phyloP scores from a whole-genome alignment of 2,329 filamentous ascomycete genomes.

The Fusarium incarnatum region DNA sequence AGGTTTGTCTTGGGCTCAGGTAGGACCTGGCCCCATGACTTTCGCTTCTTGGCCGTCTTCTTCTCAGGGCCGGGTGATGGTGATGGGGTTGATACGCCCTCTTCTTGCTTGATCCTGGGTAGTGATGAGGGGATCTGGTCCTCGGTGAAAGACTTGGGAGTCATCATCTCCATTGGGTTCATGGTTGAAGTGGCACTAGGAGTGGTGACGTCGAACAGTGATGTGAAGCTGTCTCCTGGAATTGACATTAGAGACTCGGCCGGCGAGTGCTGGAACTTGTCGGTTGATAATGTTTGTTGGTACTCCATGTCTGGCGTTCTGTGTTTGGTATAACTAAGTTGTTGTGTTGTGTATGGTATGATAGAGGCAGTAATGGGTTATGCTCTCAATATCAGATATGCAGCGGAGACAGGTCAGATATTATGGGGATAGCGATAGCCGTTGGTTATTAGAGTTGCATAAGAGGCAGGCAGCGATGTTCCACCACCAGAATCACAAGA shows the following conservation, averaged over 20 bases:
- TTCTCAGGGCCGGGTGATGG: conserved; percentile 60
- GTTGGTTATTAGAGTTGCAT: conserved; percentile 7
- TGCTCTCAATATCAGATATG: conserved; percentile 21
- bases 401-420: conserved; percentile 12
- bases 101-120: conserved; percentile 31
- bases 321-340: conserved; percentile 27
- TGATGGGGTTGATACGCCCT: conserved; percentile 42
- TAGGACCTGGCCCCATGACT: conserved; percentile 98
- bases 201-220: conserved; percentile 58
- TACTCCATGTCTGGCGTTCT: conserved; percentile 53
- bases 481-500: conserved; percentile 32
- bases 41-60: conserved; percentile 90
- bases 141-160: conserved; percentile 56
- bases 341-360: background rate
- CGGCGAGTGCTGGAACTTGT: conserved; percentile 67
- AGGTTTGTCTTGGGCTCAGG: conserved; percentile 97
- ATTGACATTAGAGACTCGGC: conserved; percentile 66
- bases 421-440: conserved; percentile 4
- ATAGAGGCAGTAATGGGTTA: conserved; percentile 5
- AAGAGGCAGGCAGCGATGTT: conserved; percentile 31
- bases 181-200: conserved; percentile 51
- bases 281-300: conserved; percentile 56
- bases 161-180: conserved; percentile 63
- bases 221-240: conserved; percentile 61
- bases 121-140: conserved; percentile 37